Base-by-base conservation (phyloP, 805 yeast genomes). In the Brettanomyces bruxellensis region DNA sequence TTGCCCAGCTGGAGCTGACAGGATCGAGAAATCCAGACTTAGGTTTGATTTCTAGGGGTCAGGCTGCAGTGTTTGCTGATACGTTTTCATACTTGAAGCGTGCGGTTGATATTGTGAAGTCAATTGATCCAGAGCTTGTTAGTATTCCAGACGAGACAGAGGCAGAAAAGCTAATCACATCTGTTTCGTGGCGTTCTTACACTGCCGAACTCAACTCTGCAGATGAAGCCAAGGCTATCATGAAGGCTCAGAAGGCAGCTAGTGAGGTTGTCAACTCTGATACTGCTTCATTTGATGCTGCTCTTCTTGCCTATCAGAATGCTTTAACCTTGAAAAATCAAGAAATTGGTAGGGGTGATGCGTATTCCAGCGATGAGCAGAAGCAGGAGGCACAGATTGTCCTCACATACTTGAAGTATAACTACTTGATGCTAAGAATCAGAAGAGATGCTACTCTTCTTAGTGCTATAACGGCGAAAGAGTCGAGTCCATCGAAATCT, bases 301-400 rank as follows among this genome's bases (percentile, higher is more conserved):
- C 79, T 34, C 68, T 83, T 22, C 59, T 73, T 7, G 76, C 75
- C 34, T 87, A 95, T 90, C 80, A 80, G 45, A 84, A 81, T 43
- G 78, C 86, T 1, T 70, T 81, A 47, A 82, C 76, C 35, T 62
- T 73, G 32, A 91, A 86, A 55, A 68, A 68, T 45, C 67, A 66
- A 13, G 81, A 76, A 54, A 70, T 83, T 53, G 74, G 72, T 6
- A 74, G 78, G 50, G 75, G 71, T 45, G 73, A 67, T 13, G 75
- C 72, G 42, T 68, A 63, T 37, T 64, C 58, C 23, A 83, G 75
- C 46, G 76, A 72, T 40, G 79, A 76, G 43, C 77, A 73, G 45
- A 76, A 76, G 42, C 88, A 87, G 61, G 78, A 82, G 53, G 75
- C 82, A 49, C 86, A 89, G 57, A 80, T 91, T 51, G 64, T 89